phyloP scores from a whole-genome alignment of 352 stramenopile species.

The Phytophthora quininea region DNA sequence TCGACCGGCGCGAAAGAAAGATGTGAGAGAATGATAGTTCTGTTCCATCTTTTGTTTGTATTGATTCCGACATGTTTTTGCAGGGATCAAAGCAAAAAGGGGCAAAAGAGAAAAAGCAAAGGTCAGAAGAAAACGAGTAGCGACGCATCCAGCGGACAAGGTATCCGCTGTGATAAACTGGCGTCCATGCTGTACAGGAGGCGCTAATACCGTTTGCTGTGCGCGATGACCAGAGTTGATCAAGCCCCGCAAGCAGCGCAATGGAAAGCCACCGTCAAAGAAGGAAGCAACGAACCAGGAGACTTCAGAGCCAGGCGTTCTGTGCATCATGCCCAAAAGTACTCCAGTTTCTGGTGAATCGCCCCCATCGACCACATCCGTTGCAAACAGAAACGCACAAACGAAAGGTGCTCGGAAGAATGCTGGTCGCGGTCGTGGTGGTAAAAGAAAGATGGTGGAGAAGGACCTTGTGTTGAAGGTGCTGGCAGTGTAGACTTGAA shows the following conservation, averaged over 20 bases:
- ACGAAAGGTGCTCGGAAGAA: conserved; percentile 35
- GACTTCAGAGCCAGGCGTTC: conserved; percentile 43
- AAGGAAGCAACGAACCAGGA: conserved; percentile 43
- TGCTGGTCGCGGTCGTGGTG: conserved; percentile 36
- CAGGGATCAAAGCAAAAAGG: conserved; percentile 39
- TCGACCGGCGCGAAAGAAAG: conserved; percentile 54
- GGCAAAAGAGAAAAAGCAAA: conserved; percentile 52
- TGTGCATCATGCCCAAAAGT: conserved; percentile 66
- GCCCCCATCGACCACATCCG: conserved; percentile 6
- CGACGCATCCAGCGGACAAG: conserved; percentile 25
- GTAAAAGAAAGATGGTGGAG: conserved; percentile 46
- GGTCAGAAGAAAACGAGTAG: conserved; percentile 34
- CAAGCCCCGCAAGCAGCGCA: conserved; percentile 55
- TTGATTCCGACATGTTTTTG: background rate
- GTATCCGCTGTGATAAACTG: conserved; percentile 15
- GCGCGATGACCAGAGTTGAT: conserved; percentile 21
- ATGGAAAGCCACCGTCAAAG: conserved; percentile 27
- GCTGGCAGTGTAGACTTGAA: conserved; percentile 34
- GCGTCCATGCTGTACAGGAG: no score
- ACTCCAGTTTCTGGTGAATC: conserved; percentile 7
- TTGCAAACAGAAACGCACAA: conserved; percentile 13
- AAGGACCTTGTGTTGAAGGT: conserved; percentile 23
- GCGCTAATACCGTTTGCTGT: no score
- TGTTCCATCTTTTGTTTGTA: no score
- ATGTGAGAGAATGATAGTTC: conserved; percentile 26